Base-by-base conservation (phyloP, 441 rosid genomes). In the Bruguiera hainesii region DNA sequence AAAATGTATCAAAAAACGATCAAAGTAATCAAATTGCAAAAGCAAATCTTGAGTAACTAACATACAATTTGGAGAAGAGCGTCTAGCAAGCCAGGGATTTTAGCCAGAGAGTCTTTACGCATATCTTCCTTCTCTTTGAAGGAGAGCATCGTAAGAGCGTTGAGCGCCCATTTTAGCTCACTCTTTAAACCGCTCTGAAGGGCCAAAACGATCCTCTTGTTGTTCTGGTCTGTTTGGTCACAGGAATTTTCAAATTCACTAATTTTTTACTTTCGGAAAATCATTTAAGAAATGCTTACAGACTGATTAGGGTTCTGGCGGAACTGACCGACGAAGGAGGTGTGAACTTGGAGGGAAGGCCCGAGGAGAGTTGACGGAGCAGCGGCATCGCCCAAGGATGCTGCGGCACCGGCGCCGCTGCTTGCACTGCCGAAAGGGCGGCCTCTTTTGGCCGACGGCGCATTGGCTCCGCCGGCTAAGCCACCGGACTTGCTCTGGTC, bases 111-210 rank as follows among this genome's bases (percentile, higher is more conserved):
- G 64, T 94, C 97, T 81, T 81, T 87, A 67, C 97, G 91, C 78
- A 88, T 67, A 70, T 89, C 99, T 6, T 91, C 97, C 66, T 82
- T 94, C 61, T 91, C 98, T 71, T 89, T 91, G 86, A 94, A 94
- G 21, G 98, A 94, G 4, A 94, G 93, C 82, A 94, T 58, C 0
- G 98, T 91, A 48, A 94, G 93, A 30, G 99, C 81, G 63, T 94
- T 89, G 73, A 94, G 72, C 2, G 99, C 98, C 99, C 97, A 94
- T 49, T 83, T 89, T 63, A 91, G 74, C 78, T 94, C 98, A 75
- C 98, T 91, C 86, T 94, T 91, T 31, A 94, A 77, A 28, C 98
- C 97, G 75, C 98, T 88, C 73, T 91, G 98, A 18, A 94, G 87
- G 3, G 97, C 98, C 61, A 94, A 81, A 39, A 94, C 98, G 58